Conservation (phyloP, 2,329 filamentous ascomycete genomes). For the Hirsutella thompsonii region DNA sequence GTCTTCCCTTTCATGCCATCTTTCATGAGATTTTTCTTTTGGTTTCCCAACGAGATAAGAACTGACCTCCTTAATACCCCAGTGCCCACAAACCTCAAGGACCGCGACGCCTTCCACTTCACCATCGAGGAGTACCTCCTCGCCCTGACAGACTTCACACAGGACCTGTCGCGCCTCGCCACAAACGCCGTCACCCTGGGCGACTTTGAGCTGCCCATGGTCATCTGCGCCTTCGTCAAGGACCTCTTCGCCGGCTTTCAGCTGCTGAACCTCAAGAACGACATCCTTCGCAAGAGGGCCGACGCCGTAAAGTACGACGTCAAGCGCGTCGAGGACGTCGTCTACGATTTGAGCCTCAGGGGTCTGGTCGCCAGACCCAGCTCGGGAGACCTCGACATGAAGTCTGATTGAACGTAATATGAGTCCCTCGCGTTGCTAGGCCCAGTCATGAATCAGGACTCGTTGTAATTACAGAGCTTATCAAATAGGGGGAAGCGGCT, state of each 20-base stretch:
- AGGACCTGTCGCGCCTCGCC: slow-evolving; percentile 81
- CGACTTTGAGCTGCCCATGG: slow-evolving; percentile 72
- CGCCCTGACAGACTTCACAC: slow-evolving; percentile 72
- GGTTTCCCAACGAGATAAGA: no score
- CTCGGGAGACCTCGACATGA: slow-evolving; percentile 24
- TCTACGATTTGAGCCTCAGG: slow-evolving; percentile 84
- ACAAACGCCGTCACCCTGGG: slow-evolving; percentile 86
- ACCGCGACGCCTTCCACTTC: slow-evolving; percentile 81
- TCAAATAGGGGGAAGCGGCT: no score
- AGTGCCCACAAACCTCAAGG: slow-evolving; percentile 89
- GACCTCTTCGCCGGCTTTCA: slow-evolving; percentile 94
- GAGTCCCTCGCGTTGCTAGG: no score
- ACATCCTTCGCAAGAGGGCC: slow-evolving; percentile 72
- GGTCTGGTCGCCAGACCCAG: slow-evolving; percentile 53
- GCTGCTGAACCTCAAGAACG: slow-evolving; percentile 94
- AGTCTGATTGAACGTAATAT: slow-evolving; percentile 10
- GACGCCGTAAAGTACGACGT: slow-evolving; percentile 96
- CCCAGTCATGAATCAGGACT: no score
- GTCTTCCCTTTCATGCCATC: no score
- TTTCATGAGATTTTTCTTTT: no score
- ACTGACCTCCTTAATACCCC: no score
- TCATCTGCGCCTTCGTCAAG: slow-evolving; percentile 87
- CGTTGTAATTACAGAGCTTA: no score
- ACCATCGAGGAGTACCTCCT: slow-evolving; percentile 96
- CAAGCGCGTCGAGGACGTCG: slow-evolving; percentile 96